phyloP scores from a whole-genome alignment of 176 grass and related monocot species.

The Eleusine coracana region DNA sequence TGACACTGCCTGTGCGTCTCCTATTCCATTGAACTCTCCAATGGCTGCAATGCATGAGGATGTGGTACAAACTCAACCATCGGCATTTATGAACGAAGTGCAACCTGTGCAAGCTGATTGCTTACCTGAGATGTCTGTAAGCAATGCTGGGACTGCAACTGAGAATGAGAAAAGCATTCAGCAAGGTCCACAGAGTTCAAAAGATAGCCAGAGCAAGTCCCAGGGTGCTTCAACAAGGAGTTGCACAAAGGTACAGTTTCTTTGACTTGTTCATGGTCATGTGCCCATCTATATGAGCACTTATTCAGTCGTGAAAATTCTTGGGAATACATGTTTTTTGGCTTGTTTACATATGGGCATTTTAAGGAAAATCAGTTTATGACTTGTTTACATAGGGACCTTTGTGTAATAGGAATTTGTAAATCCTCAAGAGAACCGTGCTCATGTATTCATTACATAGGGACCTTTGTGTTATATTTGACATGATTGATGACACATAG shows the following conservation, averaged over 20 bases:
- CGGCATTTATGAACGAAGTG: conserved; percentile 38
- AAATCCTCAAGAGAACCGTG: too few species aligned
- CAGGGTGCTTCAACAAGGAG: conserved; percentile 69
- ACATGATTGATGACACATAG: not conserved
- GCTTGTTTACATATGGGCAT: not conserved
- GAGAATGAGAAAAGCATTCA: conserved; percentile 63
- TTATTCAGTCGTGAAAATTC: not conserved
- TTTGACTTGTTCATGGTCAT: not conserved
- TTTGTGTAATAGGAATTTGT: too few species aligned
- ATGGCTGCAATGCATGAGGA: conserved; percentile 58
- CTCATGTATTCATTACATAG: not conserved
- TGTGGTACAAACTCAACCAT: conserved; percentile 44
- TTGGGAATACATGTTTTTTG: not conserved
- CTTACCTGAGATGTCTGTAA: conserved; percentile 69
- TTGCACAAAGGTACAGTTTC: conserved; percentile 75
- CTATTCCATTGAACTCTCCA: conserved; percentile 52
- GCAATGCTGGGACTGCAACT: conserved; percentile 46
- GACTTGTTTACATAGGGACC: not conserved
- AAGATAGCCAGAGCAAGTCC: conserved; percentile 68
- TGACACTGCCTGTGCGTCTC: conserved; percentile 52
- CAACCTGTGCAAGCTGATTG: conserved; percentile 53
- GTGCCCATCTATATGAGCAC: not conserved
- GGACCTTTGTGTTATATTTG: not conserved
- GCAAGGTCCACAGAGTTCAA: conserved; percentile 49
- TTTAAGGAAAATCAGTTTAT: not conserved